Conservation (phyloP, 2,329 filamentous ascomycete species). For the Emergomyces pasteurianus region DNA sequence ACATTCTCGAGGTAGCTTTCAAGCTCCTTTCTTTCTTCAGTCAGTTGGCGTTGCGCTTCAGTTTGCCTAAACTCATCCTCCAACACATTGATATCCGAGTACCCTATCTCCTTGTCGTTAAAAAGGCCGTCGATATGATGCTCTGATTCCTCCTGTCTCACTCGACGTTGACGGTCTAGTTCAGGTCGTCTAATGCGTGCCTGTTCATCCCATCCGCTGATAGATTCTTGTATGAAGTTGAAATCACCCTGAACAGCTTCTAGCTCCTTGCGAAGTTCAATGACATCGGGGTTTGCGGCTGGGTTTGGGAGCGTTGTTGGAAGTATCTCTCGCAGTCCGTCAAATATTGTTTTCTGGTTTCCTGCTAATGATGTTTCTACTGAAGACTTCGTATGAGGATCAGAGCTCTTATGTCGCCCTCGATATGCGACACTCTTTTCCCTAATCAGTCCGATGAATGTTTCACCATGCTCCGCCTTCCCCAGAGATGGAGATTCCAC, state of each 20-base stretch:
- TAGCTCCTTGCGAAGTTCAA: conserved; percentile 22
- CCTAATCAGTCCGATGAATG: conserved; percentile 36
- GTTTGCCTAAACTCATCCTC: conserved; percentile 44
- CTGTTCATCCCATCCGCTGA: conserved; percentile 36
- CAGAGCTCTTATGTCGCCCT: conserved; percentile 17
- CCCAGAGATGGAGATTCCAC: conserved; percentile 9
- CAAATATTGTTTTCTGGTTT: conserved; percentile 17
- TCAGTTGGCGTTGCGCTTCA: conserved; percentile 40
- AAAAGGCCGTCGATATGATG: conserved; percentile 43
- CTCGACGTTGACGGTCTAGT: conserved; percentile 37
- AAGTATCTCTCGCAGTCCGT: conserved; percentile 25
- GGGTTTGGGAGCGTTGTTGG: conserved; percentile 23
- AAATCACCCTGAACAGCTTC: conserved; percentile 31
- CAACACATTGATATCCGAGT: conserved; percentile 43
- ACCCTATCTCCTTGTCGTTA: conserved; percentile 45
- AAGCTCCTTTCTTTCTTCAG: conserved; percentile 42
- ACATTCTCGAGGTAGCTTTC: conserved; percentile 39
- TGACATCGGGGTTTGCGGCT: conserved; percentile 23
- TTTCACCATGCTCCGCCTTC: conserved; percentile 29
- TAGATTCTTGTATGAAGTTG: conserved; percentile 29
- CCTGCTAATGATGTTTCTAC: conserved; percentile 20
- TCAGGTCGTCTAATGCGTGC: conserved; percentile 33
- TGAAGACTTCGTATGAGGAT: conserved; percentile 18
- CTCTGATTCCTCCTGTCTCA: conserved; percentile 42
- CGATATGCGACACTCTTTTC: conserved; percentile 34